These are phyloP conservation scores for Leucogyrophana mollusca DNA, from an alignment of 768 basidiomycete species.

Conservation along the genomic window DNA sequence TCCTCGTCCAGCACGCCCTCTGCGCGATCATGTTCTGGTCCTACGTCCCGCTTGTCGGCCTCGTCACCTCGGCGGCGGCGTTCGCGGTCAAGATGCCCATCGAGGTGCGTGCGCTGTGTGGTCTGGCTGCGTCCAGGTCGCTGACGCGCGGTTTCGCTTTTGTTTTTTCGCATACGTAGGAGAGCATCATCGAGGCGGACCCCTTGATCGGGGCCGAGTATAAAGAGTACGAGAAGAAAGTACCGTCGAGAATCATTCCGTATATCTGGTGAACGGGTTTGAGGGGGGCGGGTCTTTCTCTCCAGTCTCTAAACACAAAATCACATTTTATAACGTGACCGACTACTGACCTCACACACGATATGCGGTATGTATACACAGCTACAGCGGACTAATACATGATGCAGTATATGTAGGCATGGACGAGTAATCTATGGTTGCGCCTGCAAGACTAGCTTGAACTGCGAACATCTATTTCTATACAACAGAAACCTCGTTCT, in stretches of 20 bases:
- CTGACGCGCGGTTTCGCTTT: not conserved
- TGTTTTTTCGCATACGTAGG: slow-evolving; percentile 19
- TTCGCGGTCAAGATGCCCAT: slow-evolving; percentile 31
- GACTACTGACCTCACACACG: too few relatives aligned
- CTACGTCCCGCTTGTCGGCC: slow-evolving; percentile 20
- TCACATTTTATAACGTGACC: too few relatives aligned
- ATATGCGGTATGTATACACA: too few relatives aligned
- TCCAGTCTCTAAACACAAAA: too few relatives aligned
- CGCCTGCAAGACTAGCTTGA: too few relatives aligned
- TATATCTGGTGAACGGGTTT: slow-evolving; percentile 19
- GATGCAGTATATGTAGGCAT: too few relatives aligned
- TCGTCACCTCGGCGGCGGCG: slow-evolving; percentile 14
- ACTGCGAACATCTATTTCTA: too few relatives aligned
- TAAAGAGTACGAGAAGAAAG: slow-evolving; percentile 22
- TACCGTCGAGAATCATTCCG: slow-evolving; percentile 26
- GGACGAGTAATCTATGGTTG: too few relatives aligned
- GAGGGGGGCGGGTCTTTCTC: too few relatives aligned
- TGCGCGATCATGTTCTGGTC: slow-evolving; percentile 31
- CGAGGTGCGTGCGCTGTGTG: slow-evolving; percentile 16
- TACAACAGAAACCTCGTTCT: too few relatives aligned
- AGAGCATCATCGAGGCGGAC: slow-evolving; percentile 25
- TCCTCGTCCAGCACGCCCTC: slow-evolving; percentile 16
- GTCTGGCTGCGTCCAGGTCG: not conserved
- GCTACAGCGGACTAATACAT: too few relatives aligned
- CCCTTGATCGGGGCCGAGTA: slow-evolving; percentile 21